A percentile compares a stretch with the other conserved stretches of the same genome.
Conservation (phyloP, 352 stramenopile species). For the Peronospora farinosa region DNA sequence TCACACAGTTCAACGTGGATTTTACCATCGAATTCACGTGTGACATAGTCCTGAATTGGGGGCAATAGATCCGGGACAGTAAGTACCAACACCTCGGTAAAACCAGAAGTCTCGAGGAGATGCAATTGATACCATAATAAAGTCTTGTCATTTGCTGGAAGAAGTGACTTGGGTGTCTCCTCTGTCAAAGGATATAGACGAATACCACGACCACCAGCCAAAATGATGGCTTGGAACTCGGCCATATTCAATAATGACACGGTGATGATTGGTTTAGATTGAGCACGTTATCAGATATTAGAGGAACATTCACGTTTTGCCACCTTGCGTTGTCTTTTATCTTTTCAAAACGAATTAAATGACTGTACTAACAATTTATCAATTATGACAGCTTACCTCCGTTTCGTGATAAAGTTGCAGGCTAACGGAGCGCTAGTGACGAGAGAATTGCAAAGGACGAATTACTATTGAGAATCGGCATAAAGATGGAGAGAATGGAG, state of each 20-base stretch:
- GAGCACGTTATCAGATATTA: background rate
- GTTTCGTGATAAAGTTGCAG: too few relatives aligned
- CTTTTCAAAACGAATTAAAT: background rate
- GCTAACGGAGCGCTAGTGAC: too few relatives aligned
- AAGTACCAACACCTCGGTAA: conserved; percentile 70
- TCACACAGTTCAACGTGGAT: conserved; percentile 70
- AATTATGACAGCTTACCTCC: too few relatives aligned
- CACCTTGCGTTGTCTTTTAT: background rate
- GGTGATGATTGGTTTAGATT: background rate
- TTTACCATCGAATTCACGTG: conserved; percentile 74
- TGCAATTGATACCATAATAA: conserved; percentile 81
- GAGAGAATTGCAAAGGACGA: too few relatives aligned
- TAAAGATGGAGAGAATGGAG: too few relatives aligned
- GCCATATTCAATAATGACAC: conserved; percentile 32
- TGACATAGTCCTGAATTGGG: conserved; percentile 71
- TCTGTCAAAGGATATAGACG: conserved; percentile 75
- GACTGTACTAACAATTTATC: too few relatives aligned
- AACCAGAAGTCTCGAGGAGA: conserved; percentile 71
- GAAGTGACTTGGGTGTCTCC: conserved; percentile 66
- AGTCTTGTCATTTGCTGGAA: conserved; percentile 55
- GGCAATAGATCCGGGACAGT: conserved; percentile 52
- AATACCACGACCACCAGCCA: conserved; percentile 72
- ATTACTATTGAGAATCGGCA: too few relatives aligned
- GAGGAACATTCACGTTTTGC: background rate
- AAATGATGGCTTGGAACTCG: conserved; percentile 81